phyloP scores from a whole-genome alignment of 2,329 filamentous ascomycete genomes.

The Phialemoniopsis sp. region DNA sequence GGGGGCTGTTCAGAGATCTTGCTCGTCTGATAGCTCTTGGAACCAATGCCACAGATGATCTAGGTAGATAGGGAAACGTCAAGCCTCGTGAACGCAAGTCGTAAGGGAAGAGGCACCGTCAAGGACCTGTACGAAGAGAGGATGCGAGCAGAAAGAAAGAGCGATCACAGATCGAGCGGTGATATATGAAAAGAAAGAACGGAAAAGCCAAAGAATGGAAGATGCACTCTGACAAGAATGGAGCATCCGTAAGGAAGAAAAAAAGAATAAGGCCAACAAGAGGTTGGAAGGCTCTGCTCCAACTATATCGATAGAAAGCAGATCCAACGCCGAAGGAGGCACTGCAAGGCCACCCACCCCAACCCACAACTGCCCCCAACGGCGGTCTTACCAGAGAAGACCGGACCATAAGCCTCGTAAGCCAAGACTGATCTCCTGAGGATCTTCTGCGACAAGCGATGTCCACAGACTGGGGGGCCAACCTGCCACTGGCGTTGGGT shows the following conservation, averaged over 20 bases:
- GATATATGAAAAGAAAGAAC: constrained; percentile 9
- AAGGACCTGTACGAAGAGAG: not conserved
- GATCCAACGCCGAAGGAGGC: constrained; percentile 2
- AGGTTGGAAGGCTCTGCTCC: not conserved
- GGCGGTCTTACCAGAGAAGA: not conserved
- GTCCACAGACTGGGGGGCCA: too few relatives aligned
- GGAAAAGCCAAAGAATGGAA: constrained; percentile 12
- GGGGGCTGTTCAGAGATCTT: too few relatives aligned
- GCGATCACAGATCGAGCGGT: constrained; percentile 9
- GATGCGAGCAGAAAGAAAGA: too few relatives aligned
- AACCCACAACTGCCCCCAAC: too few relatives aligned
- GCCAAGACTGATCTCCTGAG: too few relatives aligned
- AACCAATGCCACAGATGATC: not conserved
- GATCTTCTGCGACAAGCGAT: too few relatives aligned
- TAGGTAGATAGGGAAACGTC: constrained; percentile 4
- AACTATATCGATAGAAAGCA: constrained; percentile 1
- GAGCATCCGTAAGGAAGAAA: constrained; percentile 1
- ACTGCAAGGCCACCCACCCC: not conserved
- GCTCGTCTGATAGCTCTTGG: too few relatives aligned
- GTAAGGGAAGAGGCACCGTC: not conserved
- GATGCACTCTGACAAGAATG: not conserved
- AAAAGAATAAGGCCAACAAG: constrained; percentile 7
- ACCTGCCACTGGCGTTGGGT: too few relatives aligned
- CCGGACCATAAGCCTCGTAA: not conserved
- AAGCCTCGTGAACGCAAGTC: not conserved